Evolutionary conservation across 805 yeast species (phyloP).

Genomic region (Alloascoidea hylecoeti): DNA sequence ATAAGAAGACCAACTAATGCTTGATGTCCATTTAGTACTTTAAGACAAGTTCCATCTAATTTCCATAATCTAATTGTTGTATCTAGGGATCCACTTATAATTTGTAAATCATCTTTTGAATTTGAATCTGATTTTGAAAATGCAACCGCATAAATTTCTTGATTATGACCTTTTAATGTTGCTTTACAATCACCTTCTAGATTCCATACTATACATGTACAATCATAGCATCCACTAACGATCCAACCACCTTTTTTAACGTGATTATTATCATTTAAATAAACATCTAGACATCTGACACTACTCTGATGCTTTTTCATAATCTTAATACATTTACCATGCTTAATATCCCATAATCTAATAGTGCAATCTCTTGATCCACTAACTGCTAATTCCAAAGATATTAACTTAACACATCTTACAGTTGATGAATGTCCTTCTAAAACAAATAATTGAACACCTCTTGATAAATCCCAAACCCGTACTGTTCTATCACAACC

Average conservation of each 20-base stretch:
- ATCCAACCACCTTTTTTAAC: slow-evolving; percentile 60
- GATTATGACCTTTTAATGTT: slow-evolving; percentile 82
- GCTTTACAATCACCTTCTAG: slow-evolving; percentile 84
- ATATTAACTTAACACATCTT: slow-evolving; percentile 69
- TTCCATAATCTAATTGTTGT: slow-evolving; percentile 94
- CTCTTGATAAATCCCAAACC: slow-evolving; percentile 86
- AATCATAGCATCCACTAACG: slow-evolving; percentile 81
- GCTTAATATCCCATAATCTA: slow-evolving; percentile 91
- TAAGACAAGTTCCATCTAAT: slow-evolving; percentile 73
- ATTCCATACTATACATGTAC: slow-evolving; percentile 83
- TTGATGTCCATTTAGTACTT: slow-evolving; percentile 70
- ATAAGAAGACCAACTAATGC: slow-evolving; percentile 87
- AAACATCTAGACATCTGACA: slow-evolving; percentile 78
- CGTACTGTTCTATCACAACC: slow-evolving; percentile 94
- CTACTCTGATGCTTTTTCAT: slow-evolving; percentile 54
- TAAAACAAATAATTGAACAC: slow-evolving; percentile 75
- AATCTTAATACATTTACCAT: slow-evolving; percentile 66
- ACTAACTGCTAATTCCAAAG: slow-evolving; percentile 63
- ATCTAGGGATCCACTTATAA: slow-evolving; percentile 94
- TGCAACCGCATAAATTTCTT: slow-evolving; percentile 82
- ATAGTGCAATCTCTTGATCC: slow-evolving; percentile 88
- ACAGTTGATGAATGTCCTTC: slow-evolving; percentile 93
- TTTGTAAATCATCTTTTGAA: slow-evolving; percentile 74
- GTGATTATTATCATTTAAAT: no score
- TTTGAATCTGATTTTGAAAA: no score